Conservation (phyloP, 2,329 filamentous ascomycete species). For the Neonectria hederae region DNA sequence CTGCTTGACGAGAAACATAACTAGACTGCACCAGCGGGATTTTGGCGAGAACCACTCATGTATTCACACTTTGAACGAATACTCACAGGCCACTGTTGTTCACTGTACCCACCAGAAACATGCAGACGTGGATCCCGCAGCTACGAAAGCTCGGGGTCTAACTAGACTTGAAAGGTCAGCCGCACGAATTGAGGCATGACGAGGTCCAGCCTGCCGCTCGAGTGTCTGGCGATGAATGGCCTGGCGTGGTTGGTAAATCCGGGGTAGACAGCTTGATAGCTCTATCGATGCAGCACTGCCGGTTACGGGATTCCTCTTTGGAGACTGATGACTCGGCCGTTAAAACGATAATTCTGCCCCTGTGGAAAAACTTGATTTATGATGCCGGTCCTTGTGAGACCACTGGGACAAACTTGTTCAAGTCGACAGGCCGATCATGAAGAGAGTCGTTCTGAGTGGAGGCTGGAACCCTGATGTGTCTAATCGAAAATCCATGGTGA, state of each 20-base stretch:
- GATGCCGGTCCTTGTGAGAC: slow-evolving; percentile 9
- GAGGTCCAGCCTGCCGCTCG: neutral
- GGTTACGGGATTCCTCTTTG: neutral
- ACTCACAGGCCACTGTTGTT: slow-evolving; percentile 4
- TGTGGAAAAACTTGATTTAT: neutral
- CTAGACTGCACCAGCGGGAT: slow-evolving; percentile 24
- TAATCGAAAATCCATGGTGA: neutral
- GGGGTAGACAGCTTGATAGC: slow-evolving; percentile 19
- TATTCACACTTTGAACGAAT: neutral
- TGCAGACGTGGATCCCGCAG: slow-evolving; percentile 20
- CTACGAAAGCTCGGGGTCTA: slow-evolving; percentile 17
- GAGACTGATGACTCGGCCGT: neutral
- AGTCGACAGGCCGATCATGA: slow-evolving; percentile 18
- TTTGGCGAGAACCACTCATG: slow-evolving; percentile 29
- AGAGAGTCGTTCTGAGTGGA: slow-evolving; percentile 8
- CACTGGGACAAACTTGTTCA: slow-evolving; percentile 16
- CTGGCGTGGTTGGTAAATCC: slow-evolving; percentile 12
- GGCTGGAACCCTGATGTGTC: slow-evolving; percentile 19
- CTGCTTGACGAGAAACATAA: slow-evolving; percentile 25
- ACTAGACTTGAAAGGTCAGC: slow-evolving; percentile 25
- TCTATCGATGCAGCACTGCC: slow-evolving; percentile 11
- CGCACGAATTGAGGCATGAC: slow-evolving; percentile 14
- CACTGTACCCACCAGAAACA: slow-evolving; percentile 24
- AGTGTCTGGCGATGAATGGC: slow-evolving; percentile 13
- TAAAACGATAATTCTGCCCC: neutral